Base-by-base conservation (phyloP, 441 rosid genomes). In the Francoa sonchifolia region DNA sequence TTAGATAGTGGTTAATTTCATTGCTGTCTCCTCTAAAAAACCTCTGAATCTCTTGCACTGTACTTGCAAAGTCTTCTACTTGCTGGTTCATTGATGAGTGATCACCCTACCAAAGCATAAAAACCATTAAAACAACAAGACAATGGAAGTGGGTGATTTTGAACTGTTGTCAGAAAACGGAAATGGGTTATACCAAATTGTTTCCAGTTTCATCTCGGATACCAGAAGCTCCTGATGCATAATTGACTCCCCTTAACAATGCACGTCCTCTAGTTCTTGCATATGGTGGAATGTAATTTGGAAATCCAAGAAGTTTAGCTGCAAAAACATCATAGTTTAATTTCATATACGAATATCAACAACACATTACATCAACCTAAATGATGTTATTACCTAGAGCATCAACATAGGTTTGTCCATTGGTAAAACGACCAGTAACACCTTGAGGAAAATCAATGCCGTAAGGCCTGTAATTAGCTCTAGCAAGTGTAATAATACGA, bases 181-280 rank as follows among this genome's bases (percentile, higher is more conserved):
- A n/a, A n/a, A n/a, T n/a, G n/a, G n/a, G n/a, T n/a, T 42, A 4
- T 75, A 80, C 97, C 88, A 87, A 60, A 60, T 87, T 87, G 52
- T 71, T 69, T 36, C 94, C 94, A 0, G 97, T 82, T 61, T 82
- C 92, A 40, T 76, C 86, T 41, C 90, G 67, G 33, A 87, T 87
- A 12, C 97, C 97, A 10, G 94, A 63, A 21, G 92, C 97, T 17
- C 94, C 97, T 2, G 97, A 87, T 13, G 97, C 97, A 35, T 55
- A 87, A 47, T 82, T 87, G 11, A 44, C 72, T 43, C 97, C 94
- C 36, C 72, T 65, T 41, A 74, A 35, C 15, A 80, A 0, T 8
- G 65, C 63, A 29, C 56, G 66, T 0, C 94, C 94, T 13, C 80
- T 54, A 21, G 69, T 46, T 63, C 83, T 67, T n/a, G 77, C 67